Conservation (phyloP, 2,329 filamentous ascomycete species). For the Bretziella fagacearum region DNA sequence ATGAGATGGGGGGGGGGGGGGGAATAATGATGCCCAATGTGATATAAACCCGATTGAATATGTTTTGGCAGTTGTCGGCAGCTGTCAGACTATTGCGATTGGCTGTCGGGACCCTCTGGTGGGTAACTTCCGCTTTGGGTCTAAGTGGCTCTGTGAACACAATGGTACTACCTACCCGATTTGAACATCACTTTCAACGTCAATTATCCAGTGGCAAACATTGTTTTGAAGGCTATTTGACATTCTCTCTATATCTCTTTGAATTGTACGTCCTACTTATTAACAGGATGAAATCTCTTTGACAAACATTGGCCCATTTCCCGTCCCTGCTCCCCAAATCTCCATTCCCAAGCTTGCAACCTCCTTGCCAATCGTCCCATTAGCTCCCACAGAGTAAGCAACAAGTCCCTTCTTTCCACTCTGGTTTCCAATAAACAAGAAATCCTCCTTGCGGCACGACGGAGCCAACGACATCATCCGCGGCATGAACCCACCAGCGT, state of each 20-base stretch:
- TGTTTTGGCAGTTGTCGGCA: background rate
- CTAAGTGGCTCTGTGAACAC: background rate
- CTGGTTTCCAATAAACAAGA: conserved; percentile 32
- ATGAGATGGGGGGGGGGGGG: background rate
- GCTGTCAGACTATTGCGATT: background rate
- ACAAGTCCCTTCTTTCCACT: conserved; percentile 25
- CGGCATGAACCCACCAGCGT: conserved; percentile 24
- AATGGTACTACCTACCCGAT: too few species aligned
- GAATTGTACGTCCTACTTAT: background rate
- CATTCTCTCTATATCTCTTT: background rate
- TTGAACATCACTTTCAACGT: too few species aligned
- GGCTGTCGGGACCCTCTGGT: background rate
- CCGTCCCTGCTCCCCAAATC: conserved; percentile 3
- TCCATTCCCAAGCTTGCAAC: conserved; percentile 8
- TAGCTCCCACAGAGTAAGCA: conserved; percentile 22
- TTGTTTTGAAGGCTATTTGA: background rate
- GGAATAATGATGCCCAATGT: background rate
- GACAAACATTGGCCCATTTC: conserved; percentile 12
- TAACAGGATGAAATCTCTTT: background rate
- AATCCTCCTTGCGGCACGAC: conserved; percentile 18
- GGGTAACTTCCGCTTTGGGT: background rate
- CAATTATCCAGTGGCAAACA: too few species aligned
- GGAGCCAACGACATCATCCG: conserved; percentile 28
- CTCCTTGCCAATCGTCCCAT: conserved; percentile 19
- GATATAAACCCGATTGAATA: background rate